Evolutionary conservation across 108 stramenopile species (phyloP).

Genomic region (Schizochytrium sp.): DNA sequence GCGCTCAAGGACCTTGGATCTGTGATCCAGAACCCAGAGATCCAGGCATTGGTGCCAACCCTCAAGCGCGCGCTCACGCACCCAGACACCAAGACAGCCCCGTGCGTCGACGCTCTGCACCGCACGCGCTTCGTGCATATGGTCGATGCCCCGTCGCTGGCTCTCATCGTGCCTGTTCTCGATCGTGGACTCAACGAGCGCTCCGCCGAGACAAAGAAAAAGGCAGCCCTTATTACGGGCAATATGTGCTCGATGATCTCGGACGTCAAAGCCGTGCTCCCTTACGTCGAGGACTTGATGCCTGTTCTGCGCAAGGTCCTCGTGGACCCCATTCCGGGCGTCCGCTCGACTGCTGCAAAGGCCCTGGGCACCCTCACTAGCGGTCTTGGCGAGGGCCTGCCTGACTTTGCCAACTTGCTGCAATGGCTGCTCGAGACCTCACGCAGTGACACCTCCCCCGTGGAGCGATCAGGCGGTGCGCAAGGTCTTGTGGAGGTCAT

Average conservation of each 20-base stretch:
- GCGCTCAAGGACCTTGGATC: constrained; percentile 87
- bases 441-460: constrained; percentile 63
- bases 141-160: constrained; percentile 94
- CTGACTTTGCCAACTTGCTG: constrained; percentile 72
- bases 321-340: constrained; percentile 85
- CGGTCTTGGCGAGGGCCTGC: constrained; percentile 72
- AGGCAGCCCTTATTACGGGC: constrained; percentile 94
- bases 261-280: constrained; percentile 84
- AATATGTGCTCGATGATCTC: constrained; percentile 97
- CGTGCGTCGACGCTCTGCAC: constrained; percentile 64
- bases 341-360: constrained; percentile 79
- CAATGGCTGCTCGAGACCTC: constrained; percentile 85
- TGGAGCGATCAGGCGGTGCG: constrained; percentile 91
- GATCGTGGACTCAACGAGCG: constrained; percentile 90
- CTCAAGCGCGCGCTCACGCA: constrained; percentile 84
- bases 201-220: constrained; percentile 79
- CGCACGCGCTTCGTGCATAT: constrained; percentile 88
- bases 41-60: constrained; percentile 59
- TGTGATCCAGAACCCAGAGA: constrained; percentile 94
- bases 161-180: constrained; percentile 95
- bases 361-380: constrained; percentile 79
- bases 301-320: constrained; percentile 84
- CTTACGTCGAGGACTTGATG: constrained; percentile 86
- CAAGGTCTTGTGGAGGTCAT: constrained; percentile 87
- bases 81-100: constrained; percentile 62